phyloP scores from a whole-genome alignment of 2,329 filamentous ascomycete genomes.

The Colletotrichum noveboracense region DNA sequence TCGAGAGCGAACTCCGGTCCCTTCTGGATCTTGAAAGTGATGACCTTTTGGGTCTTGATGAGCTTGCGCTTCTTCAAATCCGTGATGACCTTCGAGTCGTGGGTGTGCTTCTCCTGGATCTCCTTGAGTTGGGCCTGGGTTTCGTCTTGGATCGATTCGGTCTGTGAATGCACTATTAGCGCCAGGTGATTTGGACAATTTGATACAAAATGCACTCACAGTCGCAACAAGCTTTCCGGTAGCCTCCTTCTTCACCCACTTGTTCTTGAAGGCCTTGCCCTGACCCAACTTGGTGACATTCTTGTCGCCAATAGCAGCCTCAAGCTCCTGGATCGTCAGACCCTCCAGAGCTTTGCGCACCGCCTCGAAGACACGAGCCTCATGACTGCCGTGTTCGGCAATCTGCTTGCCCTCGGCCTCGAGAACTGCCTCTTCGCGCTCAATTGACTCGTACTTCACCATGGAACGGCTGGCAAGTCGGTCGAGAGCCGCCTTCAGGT shows the following conservation, averaged over 20 bases:
- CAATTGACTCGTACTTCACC: conserved; percentile 84
- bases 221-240: conserved; percentile 60
- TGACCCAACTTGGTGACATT: conserved; percentile 83
- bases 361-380: conserved; percentile 82
- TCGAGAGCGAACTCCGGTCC: conserved; percentile 88
- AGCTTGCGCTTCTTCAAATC: conserved; percentile 95
- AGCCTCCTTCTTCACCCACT: conserved; percentile 70
- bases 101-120: conserved; percentile 72
- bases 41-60: conserved; percentile 80
- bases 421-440: conserved; percentile 77
- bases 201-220: conserved; percentile 34
- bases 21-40: conserved; percentile 82
- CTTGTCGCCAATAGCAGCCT: conserved; percentile 74
- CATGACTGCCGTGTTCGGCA: conserved; percentile 77
- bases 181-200: neutral
- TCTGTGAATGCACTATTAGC: conserved; percentile 37
- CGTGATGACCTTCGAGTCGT: conserved; percentile 77
- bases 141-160: conserved; percentile 79
- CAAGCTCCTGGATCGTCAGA: conserved; percentile 78
- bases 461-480: conserved; percentile 84
- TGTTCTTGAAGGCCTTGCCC: conserved; percentile 89
- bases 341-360: conserved; percentile 76
- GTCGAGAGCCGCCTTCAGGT: conserved; percentile 88
- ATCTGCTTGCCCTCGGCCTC: conserved; percentile 78
- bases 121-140: conserved; percentile 77